Percentiles rank a stretch among this genome's conserved stretches.
phyloP scores from a whole-genome alignment of 257 asterid genomes.

The Solanum dulcamara region DNA sequence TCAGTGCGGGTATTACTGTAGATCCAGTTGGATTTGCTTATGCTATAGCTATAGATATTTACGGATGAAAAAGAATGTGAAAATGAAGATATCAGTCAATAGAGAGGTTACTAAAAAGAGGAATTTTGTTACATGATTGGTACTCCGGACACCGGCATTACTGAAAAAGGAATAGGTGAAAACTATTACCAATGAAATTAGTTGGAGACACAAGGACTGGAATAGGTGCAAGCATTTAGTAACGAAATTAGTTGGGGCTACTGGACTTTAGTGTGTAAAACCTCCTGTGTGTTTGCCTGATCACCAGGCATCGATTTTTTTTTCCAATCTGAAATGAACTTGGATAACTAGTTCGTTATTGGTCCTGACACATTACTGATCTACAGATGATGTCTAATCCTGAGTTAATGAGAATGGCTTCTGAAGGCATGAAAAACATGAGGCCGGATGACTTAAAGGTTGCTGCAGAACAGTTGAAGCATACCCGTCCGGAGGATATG shows the following conservation, averaged over 20 bases:
- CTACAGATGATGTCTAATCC: conserved; percentile 99
- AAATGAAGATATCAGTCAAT: not conserved
- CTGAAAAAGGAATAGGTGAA: not conserved
- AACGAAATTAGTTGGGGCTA: not conserved
- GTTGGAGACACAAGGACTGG: too few species aligned
- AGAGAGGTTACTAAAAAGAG: not conserved
- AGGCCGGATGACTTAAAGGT: conserved; percentile 76
- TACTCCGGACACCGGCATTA: not conserved
- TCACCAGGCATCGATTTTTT: not conserved
- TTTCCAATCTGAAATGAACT: not conserved
- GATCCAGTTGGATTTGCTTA: not conserved
- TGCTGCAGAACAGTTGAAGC: conserved; percentile 93
- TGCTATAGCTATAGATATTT: not conserved
- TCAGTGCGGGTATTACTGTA: not conserved
- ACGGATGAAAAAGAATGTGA: not conserved
- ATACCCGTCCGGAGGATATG: conserved; percentile 84
- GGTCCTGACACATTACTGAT: conserved; percentile 3
- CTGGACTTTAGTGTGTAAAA: not conserved
- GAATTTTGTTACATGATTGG: not conserved
- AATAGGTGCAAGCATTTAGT: not conserved
- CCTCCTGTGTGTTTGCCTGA: not conserved
- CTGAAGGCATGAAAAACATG: conserved; percentile 88
- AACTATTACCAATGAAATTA: not conserved
- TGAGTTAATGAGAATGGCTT: conserved; percentile 78
- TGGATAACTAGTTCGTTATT: not conserved